phyloP scores from a whole-genome alignment of 345 rosid genomes.

The Angophora floribunda region DNA sequence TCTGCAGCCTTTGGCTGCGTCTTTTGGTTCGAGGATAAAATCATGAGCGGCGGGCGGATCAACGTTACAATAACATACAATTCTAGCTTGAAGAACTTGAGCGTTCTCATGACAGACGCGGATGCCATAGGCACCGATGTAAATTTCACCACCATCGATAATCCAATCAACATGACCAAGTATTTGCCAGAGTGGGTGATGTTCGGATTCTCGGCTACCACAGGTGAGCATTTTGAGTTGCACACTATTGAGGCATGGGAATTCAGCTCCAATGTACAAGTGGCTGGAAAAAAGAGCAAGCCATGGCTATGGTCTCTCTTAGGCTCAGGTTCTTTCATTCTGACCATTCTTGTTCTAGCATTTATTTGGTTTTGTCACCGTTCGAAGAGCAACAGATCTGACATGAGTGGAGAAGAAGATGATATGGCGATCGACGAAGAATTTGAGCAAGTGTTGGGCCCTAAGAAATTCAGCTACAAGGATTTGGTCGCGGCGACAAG shows the following conservation, averaged over 20 bases:
- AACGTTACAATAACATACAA: neutral
- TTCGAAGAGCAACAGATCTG: neutral
- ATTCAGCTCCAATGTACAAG: neutral
- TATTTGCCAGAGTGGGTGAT: constrained; percentile 9
- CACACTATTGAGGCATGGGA: constrained; percentile 3
- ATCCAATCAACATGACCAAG: neutral
- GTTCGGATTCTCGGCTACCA: constrained; percentile 14
- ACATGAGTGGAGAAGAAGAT: neutral
- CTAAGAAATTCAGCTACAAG: neutral
- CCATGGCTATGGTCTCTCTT: neutral
- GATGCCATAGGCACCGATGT: neutral
- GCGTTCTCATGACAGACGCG: neutral
- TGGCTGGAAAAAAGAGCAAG: neutral
- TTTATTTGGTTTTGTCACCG: neutral
- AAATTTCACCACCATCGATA: neutral
- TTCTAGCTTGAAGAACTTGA: neutral
- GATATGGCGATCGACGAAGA: neutral
- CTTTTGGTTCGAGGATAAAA: neutral
- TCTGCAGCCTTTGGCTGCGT: neutral
- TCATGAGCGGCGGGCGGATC: neutral
- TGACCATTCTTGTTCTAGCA: neutral
- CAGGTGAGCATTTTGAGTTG: neutral
- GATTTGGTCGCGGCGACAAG: neutral
- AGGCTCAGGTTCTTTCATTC: neutral
- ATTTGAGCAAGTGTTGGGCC: neutral